Conservation (phyloP, 176 grass and related monocot species). For the Avena sativa region DNA sequence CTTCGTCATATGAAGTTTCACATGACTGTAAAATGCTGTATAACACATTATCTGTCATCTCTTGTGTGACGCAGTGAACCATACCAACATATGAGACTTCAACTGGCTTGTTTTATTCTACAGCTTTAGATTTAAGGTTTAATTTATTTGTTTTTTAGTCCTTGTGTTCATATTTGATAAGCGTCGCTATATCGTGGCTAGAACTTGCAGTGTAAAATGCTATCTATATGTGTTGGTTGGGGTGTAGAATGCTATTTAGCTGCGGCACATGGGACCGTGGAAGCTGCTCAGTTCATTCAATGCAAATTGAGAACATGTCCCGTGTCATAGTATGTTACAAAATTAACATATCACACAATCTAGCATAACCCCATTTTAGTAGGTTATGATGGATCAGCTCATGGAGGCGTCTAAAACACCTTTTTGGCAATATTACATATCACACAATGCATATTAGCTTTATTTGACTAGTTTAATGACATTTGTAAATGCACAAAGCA, state of each 20-base stretch:
- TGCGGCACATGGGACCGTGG: background rate
- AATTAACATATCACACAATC: conserved; percentile 6
- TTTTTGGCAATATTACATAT: conserved; percentile 18
- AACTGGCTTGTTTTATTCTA: background rate
- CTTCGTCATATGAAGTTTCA: background rate
- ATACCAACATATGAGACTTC: background rate
- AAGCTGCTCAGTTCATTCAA: conserved; percentile 12
- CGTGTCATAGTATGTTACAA: conserved; percentile 17
- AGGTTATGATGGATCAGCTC: conserved; percentile 11
- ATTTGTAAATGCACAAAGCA: conserved; percentile 20
- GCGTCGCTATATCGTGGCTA: conserved; percentile 23
- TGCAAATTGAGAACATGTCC: conserved; percentile 5
- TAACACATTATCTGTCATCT: conserved; percentile 28
- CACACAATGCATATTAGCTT: background rate
- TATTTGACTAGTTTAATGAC: background rate
- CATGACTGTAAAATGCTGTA: conserved; percentile 9
- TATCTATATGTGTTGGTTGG: background rate
- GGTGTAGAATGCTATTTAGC: conserved; percentile 26
- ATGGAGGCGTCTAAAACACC: conserved; percentile 5
- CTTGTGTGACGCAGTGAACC: background rate
- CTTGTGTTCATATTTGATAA: conserved; percentile 31
- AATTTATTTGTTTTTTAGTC: background rate
- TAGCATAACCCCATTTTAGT: conserved; percentile 3
- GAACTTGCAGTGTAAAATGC: background rate
- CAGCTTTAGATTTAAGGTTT: conserved; percentile 29